Evolutionary conservation across 495 filamentous ascomycete species (phyloP), one percentile per base, ranked within the genome.

Genomic region (Hypoxylon rickii): DNA sequence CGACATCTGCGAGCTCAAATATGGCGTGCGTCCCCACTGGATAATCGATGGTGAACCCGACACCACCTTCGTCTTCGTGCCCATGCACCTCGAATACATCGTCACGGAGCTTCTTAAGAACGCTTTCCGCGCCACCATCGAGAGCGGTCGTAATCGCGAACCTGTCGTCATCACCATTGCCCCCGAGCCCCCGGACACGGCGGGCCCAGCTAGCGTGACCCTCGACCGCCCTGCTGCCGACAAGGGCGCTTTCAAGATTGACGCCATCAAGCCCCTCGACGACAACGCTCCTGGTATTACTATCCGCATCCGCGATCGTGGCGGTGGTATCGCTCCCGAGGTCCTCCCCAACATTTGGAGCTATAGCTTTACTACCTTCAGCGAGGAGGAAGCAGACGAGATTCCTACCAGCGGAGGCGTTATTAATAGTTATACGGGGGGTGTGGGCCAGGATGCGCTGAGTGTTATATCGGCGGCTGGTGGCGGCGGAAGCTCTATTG

Each of bases 21-120:
- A 97, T 71, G 94, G 94, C 13, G 88, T 96, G 2, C 83, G 94
- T 0, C 94, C 94, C 1, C 79, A 81, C 10, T 77, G 96, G 58
- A 72, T 86, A 10, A 89, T 98, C 58, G 86, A 90, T 52, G 94
- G 93, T 21, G 83, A 93, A 58, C 83, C 88, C 0, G 84, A 88
- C 34, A 88, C 91, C 10, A 82, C 81, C 0, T 93, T 97, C 63
- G 91, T 94, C 11, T 92, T 95, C 58, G 85, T 98, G 3, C 93
- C 94, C 4, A 92, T 95, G 51, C 94, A 98, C 69, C 78, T 97
- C 12, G 94, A 97, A 69, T 98, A 98, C 70, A 96, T 98, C 57
- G 79, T 96, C 51, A 97, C 93, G 0, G 94, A 98, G 72, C 81
- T 98, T 5, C 76, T 98, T 40, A 98, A 98, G 71, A 98, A 98